These are phyloP conservation scores for Citrus cavaleriei DNA, from an alignment of 345 rosid genomes.

Conservation along the genomic window DNA sequence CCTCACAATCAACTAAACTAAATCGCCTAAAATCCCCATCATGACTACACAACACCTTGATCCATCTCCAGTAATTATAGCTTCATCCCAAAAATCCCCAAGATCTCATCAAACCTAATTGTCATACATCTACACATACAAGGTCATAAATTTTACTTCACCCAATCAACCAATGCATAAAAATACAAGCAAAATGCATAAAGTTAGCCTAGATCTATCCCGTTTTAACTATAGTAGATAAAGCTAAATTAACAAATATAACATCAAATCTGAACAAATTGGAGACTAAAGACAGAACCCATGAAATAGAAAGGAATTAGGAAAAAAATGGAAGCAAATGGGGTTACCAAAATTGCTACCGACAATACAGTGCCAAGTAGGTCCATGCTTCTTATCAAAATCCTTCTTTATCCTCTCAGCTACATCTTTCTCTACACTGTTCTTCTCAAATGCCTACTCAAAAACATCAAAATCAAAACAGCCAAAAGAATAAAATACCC, in stretches of 20 bases:
- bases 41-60: background rate
- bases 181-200: background rate
- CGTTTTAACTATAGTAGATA: constrained; percentile 3
- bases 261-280: constrained; percentile 7
- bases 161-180: background rate
- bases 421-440: constrained; percentile 85
- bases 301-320: background rate
- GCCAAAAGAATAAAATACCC: constrained; percentile 1
- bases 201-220: constrained; percentile 20
- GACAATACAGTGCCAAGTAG: constrained; percentile 99
- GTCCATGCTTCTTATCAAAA: constrained; percentile 89
- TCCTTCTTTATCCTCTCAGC: constrained; percentile 98
- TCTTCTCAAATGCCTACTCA: constrained; percentile 75
- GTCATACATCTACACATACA: background rate
- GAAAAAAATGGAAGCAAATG: constrained; percentile 1
- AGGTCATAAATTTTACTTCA: background rate
- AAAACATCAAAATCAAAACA: constrained; percentile 9
- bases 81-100: background rate
- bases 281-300: background rate
- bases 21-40: background rate
- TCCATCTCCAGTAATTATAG: background rate
- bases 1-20: background rate
- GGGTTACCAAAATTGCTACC: constrained; percentile 94
- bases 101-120: background rate
- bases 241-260: background rate